Base-by-base conservation (phyloP, 1,139 yeast genomes). In the Hyphopichia wangnamkhiaoensis region DNA sequence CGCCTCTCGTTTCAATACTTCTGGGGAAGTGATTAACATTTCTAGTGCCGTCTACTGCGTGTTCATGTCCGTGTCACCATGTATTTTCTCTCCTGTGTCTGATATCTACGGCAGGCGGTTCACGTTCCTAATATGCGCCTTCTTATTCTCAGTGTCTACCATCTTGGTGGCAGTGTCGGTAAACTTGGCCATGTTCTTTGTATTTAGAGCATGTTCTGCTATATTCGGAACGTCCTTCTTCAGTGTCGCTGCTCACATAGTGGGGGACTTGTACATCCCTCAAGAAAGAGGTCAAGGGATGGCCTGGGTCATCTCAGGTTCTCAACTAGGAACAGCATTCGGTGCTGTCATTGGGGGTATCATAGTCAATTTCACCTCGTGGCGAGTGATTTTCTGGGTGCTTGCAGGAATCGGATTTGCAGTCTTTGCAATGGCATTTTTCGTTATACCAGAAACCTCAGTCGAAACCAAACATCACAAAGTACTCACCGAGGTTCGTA, bases 171-270 rank as follows among this genome's bases (percentile, higher is more conserved):
- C 75, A 0, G 63, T 70, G 2, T 67, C 80, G 2, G 73, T 63
- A 31, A 67, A 77, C 46, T 49, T 77, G 35, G 71, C 76, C 5
- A 76, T 74, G 78, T 77, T 76, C 48, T 70, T 59, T 42, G 58
- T 76, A 0, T 76, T 76, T 44, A 56, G 82, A 45, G 65, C 74
- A 4, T 37, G 65, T 5, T 58, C 72, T 13, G 81, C 78, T 0
- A 47, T 77, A n/a, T 72, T 72, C 49, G 82, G 81, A 3, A 74
- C 80, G 1, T 67, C 79, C 0, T 76, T 76, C 40, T 76, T 76
- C 51, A 58, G 73, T 30, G 60, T 74, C 18, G 79, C 77, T 5
- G 76, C 76, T 9, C 63, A 65, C 29, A 61, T 72, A 25, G 58
- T 76, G 15, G 71, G 74, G 12, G 82, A 76, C 49, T 61, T 75